phyloP scores from a whole-genome alignment of 2,329 filamentous ascomycete species.

The Chaetomiaceae sp. region DNA sequence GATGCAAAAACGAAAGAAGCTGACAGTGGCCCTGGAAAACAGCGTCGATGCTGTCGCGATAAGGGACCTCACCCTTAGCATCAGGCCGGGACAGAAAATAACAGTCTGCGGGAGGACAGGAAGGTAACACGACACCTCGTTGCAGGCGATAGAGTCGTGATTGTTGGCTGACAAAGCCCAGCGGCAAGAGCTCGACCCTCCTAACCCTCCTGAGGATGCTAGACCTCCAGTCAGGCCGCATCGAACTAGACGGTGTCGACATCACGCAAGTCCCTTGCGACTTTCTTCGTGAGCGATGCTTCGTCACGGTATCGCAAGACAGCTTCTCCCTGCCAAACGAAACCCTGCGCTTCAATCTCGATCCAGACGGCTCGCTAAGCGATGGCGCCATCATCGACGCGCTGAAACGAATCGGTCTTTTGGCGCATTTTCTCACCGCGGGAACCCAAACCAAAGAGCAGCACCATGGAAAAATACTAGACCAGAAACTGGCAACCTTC shows the following conservation, averaged over 20 bases:
- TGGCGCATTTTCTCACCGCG: conserved; percentile 13
- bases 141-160: too few relatives aligned
- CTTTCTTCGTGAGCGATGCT: conserved; percentile 39
- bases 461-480: not conserved
- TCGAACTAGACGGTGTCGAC: conserved; percentile 46
- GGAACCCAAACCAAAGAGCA: not conserved
- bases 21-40: too few relatives aligned
- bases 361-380: conserved; percentile 25
- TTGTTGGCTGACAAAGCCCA: too few relatives aligned
- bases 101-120: conserved; percentile 50
- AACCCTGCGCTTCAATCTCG: conserved; percentile 43
- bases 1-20: not conserved
- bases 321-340: conserved; percentile 38
- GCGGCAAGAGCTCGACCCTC: conserved; percentile 42
- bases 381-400: conserved; percentile 39
- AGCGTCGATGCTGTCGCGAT: conserved; percentile 25
- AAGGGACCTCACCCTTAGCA: conserved; percentile 25
- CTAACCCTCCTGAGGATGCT: conserved; percentile 47
- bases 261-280: conserved; percentile 40
- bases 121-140: too few relatives aligned
- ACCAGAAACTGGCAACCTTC: conserved; percentile 6
- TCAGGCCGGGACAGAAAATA: conserved; percentile 43
- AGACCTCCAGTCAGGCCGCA: conserved; percentile 39
- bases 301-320: conserved; percentile 43
- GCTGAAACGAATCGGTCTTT: conserved; percentile 33